Evolutionary conservation across 1,139 yeast genomes (phyloP), one percentile per base, ranked within the genome.

Genomic region (Candida gigantensis): DNA sequence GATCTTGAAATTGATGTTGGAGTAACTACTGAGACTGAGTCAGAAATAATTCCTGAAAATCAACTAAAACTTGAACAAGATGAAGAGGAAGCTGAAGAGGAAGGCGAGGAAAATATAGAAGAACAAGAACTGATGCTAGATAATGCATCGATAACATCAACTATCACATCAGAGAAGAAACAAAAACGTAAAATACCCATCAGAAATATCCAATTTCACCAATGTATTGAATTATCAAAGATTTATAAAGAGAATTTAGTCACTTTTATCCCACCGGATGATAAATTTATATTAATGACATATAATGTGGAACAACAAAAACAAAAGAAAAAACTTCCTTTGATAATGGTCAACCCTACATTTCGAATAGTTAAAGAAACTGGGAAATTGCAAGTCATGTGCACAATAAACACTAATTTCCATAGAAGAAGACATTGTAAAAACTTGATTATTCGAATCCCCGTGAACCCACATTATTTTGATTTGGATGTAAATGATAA

Each of bases 211-310:
- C 75, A 68, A 47, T 71, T 68, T 42, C 76, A 71, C 37, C 77
- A 70, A 52, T 71, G 76, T 48, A 67, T 69, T 3, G 64, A 69
- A 41, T 51, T 71, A 18, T 62, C 65, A 14, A 51, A 68, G 11
- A 53, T 71, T 10, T 68, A 70, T 46, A 50, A 58, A 14, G 62
- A 68, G 10, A 68, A 68, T 44, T 46, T 69, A 19, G 60, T 71
- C 24, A 56, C 60, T n/a, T 71, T 71, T 44, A 65, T 65, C 3
- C 77, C 77, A 1, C 76, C 77, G 0, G 77, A 71, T 40, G 75
- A 69, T 41, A 59, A 66, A 44, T 71, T 71, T 41, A 51, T 55
- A 3, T 52, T 71, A 3, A 59, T 71, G 60, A 57, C 68, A 5
- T 71, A 70, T 43, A 61, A 61, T 21, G 70, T 68, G 8, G 76